phyloP scores from a whole-genome alignment of 2,329 filamentous ascomycete species.

The Gaeumannomyces sp. region DNA sequence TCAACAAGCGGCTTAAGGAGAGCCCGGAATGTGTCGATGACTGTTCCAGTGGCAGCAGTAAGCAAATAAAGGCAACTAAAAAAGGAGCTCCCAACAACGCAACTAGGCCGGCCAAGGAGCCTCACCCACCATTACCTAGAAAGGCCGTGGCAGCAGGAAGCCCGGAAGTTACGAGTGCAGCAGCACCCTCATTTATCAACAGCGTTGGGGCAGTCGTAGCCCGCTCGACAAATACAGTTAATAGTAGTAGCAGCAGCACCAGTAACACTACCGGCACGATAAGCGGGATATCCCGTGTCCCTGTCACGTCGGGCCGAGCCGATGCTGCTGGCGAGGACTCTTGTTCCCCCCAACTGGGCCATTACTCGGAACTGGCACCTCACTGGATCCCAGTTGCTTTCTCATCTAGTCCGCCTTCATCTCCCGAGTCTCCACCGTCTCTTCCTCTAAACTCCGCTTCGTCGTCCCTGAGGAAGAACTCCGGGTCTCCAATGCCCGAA shows the following conservation, averaged over 20 bases:
- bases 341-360: not conserved
- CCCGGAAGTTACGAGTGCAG: conserved; percentile 22
- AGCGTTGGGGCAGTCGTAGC: too few species aligned
- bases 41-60: not conserved
- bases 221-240: not conserved
- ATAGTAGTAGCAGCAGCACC: not conserved
- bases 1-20: conserved; percentile 1
- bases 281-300: too few species aligned
- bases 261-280: not conserved
- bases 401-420: conserved; percentile 22
- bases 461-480: conserved; percentile 25
- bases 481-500: conserved; percentile 1
- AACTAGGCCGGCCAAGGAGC: not conserved
- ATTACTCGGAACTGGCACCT: conserved; percentile 11
- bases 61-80: conserved; percentile 4
- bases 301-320: too few species aligned
- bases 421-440: conserved; percentile 20
- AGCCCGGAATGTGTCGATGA: too few species aligned
- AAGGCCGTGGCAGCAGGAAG: conserved; percentile 21
- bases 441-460: conserved; percentile 26
- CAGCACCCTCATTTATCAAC: not conserved
- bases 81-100: not conserved
- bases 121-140: not conserved
- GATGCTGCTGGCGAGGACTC: not conserved
- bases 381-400: conserved; percentile 20